Evolutionary conservation across 495 filamentous ascomycete species (phyloP).

Genomic region (Staphylotrichum tortipilum): DNA sequence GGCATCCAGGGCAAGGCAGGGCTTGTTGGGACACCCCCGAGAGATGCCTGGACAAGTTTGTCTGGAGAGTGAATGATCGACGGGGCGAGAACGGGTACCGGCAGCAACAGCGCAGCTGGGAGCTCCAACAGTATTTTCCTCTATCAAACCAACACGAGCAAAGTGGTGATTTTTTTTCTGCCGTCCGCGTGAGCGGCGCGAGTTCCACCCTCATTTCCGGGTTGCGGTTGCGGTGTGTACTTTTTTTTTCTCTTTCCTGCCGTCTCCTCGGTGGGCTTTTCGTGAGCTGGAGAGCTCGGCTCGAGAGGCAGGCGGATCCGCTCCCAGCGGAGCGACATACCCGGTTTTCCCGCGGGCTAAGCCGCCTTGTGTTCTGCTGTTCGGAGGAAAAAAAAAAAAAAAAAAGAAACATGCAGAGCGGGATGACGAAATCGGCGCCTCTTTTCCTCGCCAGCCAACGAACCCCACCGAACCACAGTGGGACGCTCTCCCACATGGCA

Average conservation of each 20-base stretch:
- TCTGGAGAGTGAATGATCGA: background rate
- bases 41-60: background rate
- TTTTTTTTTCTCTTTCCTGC: constrained; percentile 4
- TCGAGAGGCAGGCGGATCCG: no score
- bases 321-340: background rate
- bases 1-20: no score
- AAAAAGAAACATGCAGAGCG: no score
- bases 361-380: background rate
- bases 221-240: background rate
- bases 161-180: background rate
- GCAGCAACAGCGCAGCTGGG: no score
- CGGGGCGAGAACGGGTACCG: background rate
- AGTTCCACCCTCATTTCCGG: constrained; percentile 8
- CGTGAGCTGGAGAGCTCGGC: no score
- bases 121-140: no score
- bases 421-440: background rate
- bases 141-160: no score
- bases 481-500: no score
- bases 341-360: background rate
- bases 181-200: background rate
- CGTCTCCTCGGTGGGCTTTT: background rate
- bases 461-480: no score
- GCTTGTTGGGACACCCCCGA: no score
- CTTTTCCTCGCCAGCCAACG: no score
- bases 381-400: background rate